Conservation (phyloP, 139 green algal species). For the Haematococcus sp. region DNA sequence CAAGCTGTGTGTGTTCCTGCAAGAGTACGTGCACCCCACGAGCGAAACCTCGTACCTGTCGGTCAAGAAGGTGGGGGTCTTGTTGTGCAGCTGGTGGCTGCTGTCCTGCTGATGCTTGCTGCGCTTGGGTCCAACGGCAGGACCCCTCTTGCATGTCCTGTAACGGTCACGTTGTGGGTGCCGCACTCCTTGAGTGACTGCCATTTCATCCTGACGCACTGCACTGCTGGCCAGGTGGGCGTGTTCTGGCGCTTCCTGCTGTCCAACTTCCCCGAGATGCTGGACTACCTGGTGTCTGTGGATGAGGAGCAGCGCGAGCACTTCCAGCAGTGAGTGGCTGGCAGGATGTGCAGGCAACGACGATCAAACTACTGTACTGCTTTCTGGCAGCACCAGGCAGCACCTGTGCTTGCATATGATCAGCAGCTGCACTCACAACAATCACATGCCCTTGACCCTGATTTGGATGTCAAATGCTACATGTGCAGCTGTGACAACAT, state of each 20-base stretch:
- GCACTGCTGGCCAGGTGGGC: slow-evolving; percentile 4
- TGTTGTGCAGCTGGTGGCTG: not conserved
- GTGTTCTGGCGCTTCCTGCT: slow-evolving; percentile 34
- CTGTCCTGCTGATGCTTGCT: too few relatives aligned
- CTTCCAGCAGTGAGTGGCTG: slow-evolving; percentile 9
- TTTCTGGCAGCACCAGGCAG: too few relatives aligned
- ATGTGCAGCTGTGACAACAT: too few relatives aligned
- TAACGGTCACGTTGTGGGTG: too few relatives aligned
- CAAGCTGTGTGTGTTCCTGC: slow-evolving; percentile 18
- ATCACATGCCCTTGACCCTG: too few relatives aligned
- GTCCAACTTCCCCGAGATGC: slow-evolving; percentile 29
- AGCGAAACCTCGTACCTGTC: slow-evolving; percentile 34
- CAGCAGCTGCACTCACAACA: too few relatives aligned
- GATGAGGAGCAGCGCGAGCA: slow-evolving; percentile 20
- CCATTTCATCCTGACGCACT: not conserved
- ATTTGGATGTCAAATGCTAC: too few relatives aligned
- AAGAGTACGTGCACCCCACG: slow-evolving; percentile 31
- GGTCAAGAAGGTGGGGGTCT: slow-evolving; percentile 23
- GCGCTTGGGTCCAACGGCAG: too few relatives aligned
- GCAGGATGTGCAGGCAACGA: too few relatives aligned
- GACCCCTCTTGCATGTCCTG: too few relatives aligned
- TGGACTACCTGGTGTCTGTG: slow-evolving; percentile 30
- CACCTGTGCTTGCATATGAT: too few relatives aligned
- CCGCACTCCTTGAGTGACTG: not conserved
- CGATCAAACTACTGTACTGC: too few relatives aligned